Base-by-base conservation (phyloP, 768 basidiomycete species). In the Leccinum disarticulatum region DNA sequence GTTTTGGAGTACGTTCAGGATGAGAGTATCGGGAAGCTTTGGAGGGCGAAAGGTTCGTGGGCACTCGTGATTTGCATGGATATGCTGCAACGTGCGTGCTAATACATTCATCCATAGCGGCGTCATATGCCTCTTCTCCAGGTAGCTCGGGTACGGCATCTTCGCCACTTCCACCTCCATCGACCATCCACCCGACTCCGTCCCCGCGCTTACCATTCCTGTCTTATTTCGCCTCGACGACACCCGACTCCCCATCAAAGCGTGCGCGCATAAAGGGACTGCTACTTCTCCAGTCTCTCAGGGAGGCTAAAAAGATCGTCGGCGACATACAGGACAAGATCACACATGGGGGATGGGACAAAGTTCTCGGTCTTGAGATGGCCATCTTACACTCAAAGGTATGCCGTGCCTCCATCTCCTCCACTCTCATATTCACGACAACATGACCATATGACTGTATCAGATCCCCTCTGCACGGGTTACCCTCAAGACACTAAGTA, bases 301-400 rank as follows among this genome's bases (percentile, higher is more conserved):
- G 9, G 15, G 66, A 68, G 41, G 64, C 62, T 15, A 64, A 43
- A 54, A 61, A 57, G 6, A 30, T 66, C 5, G 61, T 63, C 38
- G 57, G 57, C 35, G 63, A 63, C 22, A 61, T 72, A 51, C 70
- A 64, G 33, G 66, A 64, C 30, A 62, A 43, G 38, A 63, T 74
- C 36, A 54, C 22, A 1, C 19, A 33, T 14, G 57, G 59, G 15
- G 63, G 64, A 5, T 77, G 77, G 59, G 78, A 81, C 36, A 83
- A 83, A 28, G 70, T 85, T 7, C 78, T 95, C 3, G 79, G 76
- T 28, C 79, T 90, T n/a, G 94, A 95, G 68, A 65, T 85, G 35
- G 92, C 93, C 1, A 82, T 95, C 25, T 74, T 95, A 4, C 80
- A 90, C 57, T 91, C 91, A 15, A 90, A 90, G 79, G 94, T 93